A percentile compares a stretch with the other conserved stretches of the same genome.
Evolutionary conservation across 73 alveolate species (phyloP).

Genomic region (Paramecium primaurelia): DNA sequence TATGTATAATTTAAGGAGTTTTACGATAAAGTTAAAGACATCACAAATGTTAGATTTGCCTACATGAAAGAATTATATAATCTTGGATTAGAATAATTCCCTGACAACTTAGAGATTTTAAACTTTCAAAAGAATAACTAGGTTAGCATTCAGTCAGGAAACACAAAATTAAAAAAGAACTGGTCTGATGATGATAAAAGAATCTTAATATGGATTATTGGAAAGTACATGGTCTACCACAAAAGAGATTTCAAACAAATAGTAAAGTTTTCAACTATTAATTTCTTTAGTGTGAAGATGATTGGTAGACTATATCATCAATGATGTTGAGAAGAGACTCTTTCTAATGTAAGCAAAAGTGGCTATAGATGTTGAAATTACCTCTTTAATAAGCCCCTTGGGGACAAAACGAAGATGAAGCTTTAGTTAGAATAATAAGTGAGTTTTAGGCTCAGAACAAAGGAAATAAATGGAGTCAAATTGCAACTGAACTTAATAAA

Average conservation of each 20-base stretch:
- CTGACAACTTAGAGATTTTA: neutral
- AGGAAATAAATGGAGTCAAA: slow-evolving; percentile 60
- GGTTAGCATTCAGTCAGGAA: neutral
- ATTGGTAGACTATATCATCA: neutral
- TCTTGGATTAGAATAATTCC: neutral
- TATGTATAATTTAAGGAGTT: neutral
- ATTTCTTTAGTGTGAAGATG: slow-evolving; percentile 4
- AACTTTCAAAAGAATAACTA: neutral
- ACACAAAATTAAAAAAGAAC: slow-evolving; percentile 40
- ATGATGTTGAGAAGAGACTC: slow-evolving; percentile 41
- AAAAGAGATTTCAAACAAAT: slow-evolving; percentile 32
- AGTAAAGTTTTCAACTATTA: neutral
- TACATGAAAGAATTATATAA: slow-evolving; percentile 26
- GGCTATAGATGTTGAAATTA: slow-evolving; percentile 37
- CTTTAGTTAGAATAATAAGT: neutral
- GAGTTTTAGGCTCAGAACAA: neutral
- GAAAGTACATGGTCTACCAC: neutral
- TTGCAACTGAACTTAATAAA: slow-evolving; percentile 41
- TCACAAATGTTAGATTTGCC: slow-evolving; percentile 24
- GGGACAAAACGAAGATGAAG: neutral
- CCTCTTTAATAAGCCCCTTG: slow-evolving; percentile 41
- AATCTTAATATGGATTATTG: slow-evolving; percentile 48
- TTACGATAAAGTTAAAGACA: neutral
- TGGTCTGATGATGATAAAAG: slow-evolving; percentile 62
- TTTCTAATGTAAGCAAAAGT: slow-evolving; percentile 12